Percentiles rank a stretch among this genome's conserved stretches.
Conservation (phyloP, 306 rosid genomes). For the Mimosa bimucronata region DNA sequence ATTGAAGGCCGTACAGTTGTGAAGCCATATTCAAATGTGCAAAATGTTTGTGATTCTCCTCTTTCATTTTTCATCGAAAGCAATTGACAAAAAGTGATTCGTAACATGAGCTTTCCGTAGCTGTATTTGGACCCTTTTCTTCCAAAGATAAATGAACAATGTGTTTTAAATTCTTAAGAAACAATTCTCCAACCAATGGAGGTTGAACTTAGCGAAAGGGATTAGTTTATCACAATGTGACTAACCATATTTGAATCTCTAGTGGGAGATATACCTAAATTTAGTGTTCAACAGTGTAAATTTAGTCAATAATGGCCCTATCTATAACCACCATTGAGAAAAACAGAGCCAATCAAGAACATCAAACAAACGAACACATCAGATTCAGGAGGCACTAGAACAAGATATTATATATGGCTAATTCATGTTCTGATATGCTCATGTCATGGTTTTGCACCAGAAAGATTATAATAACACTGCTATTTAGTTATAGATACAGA, state of each 20-base stretch:
- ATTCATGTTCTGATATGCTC: not conserved
- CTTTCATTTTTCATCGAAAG: not conserved
- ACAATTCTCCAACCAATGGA: no score
- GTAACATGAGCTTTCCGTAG: not conserved
- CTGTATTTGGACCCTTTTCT: no score
- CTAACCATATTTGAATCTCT: no score
- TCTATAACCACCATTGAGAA: not conserved
- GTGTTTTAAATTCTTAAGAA: no score
- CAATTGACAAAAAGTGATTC: no score
- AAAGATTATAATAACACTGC: slow-evolving; percentile 21
- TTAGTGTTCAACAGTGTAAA: no score
- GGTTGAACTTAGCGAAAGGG: no score
- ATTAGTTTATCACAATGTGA: no score
- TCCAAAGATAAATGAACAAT: no score
- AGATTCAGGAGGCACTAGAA: not conserved
- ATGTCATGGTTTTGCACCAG: slow-evolving; percentile 3
- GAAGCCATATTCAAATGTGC: not conserved
- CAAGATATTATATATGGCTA: not conserved
- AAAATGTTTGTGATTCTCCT: not conserved
- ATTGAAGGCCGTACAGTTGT: not conserved
- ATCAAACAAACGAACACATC: not conserved
- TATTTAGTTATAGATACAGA: not conserved
- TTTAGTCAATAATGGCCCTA: not conserved
- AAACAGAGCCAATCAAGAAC: not conserved
- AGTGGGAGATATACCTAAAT: no score